Conservation (phyloP, 768 basidiomycete genomes). For the Dacryopinax primogenitus region DNA sequence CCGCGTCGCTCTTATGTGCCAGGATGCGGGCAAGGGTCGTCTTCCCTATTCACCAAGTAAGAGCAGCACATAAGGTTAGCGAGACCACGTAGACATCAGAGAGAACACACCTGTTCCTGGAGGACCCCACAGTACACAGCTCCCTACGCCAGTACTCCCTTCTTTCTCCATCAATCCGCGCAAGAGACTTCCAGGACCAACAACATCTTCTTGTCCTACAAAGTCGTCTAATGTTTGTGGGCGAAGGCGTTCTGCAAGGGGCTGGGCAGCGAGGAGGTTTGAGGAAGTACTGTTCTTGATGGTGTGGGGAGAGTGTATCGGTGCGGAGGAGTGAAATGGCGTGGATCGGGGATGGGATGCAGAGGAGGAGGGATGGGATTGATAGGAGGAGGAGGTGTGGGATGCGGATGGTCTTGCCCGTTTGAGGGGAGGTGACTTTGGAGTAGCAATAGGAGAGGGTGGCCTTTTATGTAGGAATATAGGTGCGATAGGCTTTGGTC, state of each 20-base stretch:
- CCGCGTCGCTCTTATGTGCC: constrained; percentile 43
- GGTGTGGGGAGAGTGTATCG: constrained; percentile 20
- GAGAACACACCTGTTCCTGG: constrained; percentile 33
- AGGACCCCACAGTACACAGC: constrained; percentile 62
- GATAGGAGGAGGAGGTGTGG: no score
- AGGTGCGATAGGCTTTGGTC: constrained; percentile 30
- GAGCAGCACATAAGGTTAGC: not conserved
- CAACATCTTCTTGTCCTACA: constrained; percentile 57
- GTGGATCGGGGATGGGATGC: constrained; percentile 11
- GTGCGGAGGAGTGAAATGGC: constrained; percentile 4
- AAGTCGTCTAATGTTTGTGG: constrained; percentile 52
- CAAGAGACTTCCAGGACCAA: constrained; percentile 44
- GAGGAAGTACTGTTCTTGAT: constrained; percentile 16
- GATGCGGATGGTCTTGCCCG: not conserved
- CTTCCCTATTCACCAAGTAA: constrained; percentile 34
- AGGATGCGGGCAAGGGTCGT: constrained; percentile 65
- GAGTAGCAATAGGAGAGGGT: not conserved
- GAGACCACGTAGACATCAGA: not conserved
- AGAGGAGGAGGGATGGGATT: constrained; percentile 15
- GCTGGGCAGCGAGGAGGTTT: constrained; percentile 31
- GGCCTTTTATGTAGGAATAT: constrained; percentile 27
- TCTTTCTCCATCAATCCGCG: constrained; percentile 39
- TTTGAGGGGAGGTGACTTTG: not conserved
- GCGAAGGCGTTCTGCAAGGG: constrained; percentile 60
- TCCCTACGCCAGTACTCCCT: constrained; percentile 35